phyloP scores from a whole-genome alignment of 768 basidiomycete species.

The Rhizopogon sp. region DNA sequence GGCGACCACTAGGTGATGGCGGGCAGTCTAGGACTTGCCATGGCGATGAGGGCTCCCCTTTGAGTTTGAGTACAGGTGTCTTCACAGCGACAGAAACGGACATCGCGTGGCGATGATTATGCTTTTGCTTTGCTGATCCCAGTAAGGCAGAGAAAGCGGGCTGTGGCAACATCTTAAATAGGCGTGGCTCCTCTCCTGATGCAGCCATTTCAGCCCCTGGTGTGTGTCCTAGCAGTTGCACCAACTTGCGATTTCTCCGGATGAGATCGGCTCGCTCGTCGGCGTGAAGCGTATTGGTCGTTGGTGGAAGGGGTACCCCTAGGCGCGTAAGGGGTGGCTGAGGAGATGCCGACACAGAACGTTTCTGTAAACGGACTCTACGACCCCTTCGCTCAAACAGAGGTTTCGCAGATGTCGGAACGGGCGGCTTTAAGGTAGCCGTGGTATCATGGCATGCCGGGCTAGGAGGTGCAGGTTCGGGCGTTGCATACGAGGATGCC shows the following conservation, averaged over 20 bases:
- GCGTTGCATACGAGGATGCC: constrained; percentile 23
- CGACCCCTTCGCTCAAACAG: constrained; percentile 32
- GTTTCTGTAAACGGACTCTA: constrained; percentile 16
- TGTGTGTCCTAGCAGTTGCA: constrained; percentile 73
- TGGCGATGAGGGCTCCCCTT: constrained; percentile 19
- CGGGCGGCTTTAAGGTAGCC: constrained; percentile 31
- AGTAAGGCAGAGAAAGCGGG: constrained; percentile 23
- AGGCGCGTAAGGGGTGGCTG: constrained; percentile 6
- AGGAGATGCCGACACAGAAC: constrained; percentile 26
- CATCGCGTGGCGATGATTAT: constrained; percentile 24
- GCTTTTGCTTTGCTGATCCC: constrained; percentile 19
- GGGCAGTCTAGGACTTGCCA: constrained; percentile 32
- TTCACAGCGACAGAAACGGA: constrained; percentile 24
- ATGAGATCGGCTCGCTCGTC: constrained; percentile 69
- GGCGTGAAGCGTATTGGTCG: constrained; percentile 61
- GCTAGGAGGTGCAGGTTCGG: constrained; percentile 24
- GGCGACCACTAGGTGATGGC: constrained; percentile 29
- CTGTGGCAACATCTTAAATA: constrained; percentile 17
- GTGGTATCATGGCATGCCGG: constrained; percentile 1
- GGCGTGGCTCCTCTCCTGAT: constrained; percentile 20
- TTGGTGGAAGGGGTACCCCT: constrained; percentile 44
- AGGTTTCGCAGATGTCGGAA: constrained; percentile 45
- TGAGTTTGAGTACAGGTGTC: constrained; percentile 5
- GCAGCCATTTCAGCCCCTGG: constrained; percentile 40
- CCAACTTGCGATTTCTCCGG: constrained; percentile 69